Evolutionary conservation across 139 green algal species (phyloP).

Genomic region (Microglena sp.): DNA sequence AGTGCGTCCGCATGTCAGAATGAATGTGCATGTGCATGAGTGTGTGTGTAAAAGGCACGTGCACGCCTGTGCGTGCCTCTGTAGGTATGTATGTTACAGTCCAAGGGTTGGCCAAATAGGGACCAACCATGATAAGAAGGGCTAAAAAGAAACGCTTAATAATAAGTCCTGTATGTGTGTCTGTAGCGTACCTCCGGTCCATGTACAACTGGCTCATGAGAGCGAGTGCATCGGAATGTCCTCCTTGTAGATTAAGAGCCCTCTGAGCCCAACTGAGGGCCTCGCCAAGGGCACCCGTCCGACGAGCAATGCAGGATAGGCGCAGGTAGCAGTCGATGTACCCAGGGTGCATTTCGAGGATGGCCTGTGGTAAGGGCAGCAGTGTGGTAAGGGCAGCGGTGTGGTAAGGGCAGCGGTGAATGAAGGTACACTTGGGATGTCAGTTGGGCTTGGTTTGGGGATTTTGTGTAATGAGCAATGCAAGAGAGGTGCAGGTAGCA

Average conservation of each 20-base stretch:
- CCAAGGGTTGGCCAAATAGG: no score
- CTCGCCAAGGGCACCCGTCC: conserved; percentile 27
- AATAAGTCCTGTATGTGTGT: no score
- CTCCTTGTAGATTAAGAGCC: conserved; percentile 16
- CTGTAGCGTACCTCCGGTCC: conserved; percentile 46
- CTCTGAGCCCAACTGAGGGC: conserved; percentile 44
- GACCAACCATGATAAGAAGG: no score
- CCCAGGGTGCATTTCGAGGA: conserved; percentile 39
- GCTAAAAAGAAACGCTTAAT: no score
- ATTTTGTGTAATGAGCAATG: conserved; percentile 24
- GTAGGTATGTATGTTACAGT: no score
- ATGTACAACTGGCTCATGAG: conserved; percentile 58
- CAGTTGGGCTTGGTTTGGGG: not conserved
- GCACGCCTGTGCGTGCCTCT: no score
- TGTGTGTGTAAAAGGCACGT: no score
- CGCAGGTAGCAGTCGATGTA: conserved; percentile 84
- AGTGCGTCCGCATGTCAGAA: conserved; percentile 51
- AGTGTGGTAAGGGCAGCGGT: no score
- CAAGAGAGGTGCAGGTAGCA: conserved; percentile 70
- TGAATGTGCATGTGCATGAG: no score
- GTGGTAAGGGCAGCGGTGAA: no score
- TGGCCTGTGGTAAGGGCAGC: conserved; percentile 23
- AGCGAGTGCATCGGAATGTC: conserved; percentile 47
- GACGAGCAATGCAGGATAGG: conserved; percentile 55
- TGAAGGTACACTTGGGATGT: no score